A percentile compares a stretch with the other conserved stretches of the same genome.
phyloP scores from a whole-genome alignment of 768 basidiomycete species.

The Phanerodontia chrysosporium region DNA sequence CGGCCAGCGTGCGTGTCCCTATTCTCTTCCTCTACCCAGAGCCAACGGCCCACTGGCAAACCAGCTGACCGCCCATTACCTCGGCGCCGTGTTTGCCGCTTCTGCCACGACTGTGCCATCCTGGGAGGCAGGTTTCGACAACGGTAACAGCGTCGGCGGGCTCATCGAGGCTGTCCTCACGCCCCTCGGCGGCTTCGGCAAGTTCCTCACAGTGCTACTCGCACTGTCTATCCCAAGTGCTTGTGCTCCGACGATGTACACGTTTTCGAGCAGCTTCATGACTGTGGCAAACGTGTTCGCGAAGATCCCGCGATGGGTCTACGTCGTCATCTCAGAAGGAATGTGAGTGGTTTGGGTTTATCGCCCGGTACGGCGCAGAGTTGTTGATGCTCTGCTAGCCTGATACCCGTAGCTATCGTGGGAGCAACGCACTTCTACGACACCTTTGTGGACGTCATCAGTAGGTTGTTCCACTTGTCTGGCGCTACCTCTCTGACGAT shows the following conservation, averaged over 20 bases:
- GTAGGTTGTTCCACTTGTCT: constrained; percentile 19
- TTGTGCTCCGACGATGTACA: constrained; percentile 57
- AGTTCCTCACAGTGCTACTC: constrained; percentile 45
- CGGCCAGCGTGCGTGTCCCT: constrained; percentile 36
- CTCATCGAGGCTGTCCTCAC: constrained; percentile 35
- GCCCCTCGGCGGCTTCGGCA: constrained; percentile 40
- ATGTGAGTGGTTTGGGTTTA: constrained; percentile 30
- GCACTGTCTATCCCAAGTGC: constrained; percentile 53
- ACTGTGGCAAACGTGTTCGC: constrained; percentile 29
- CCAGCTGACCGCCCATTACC: constrained; percentile 36
- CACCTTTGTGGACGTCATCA: constrained; percentile 39
- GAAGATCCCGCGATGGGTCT: constrained; percentile 42
- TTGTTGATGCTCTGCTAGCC: constrained; percentile 20
- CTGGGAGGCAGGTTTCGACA: constrained; percentile 38
- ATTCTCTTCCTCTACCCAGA: neutral
- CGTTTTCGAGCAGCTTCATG: constrained; percentile 45
- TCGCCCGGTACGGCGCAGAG: neutral
- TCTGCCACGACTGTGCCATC: constrained; percentile 33
- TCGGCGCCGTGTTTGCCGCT: constrained; percentile 45
- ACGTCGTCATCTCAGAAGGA: constrained; percentile 39
- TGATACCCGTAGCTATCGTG: constrained; percentile 44
- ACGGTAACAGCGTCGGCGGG: constrained; percentile 39
- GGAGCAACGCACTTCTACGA: constrained; percentile 42
- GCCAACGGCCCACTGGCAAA: neutral
- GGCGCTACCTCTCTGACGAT: neutral